phyloP scores from a whole-genome alignment of 768 basidiomycete genomes.

The Hericium alpestre region DNA sequence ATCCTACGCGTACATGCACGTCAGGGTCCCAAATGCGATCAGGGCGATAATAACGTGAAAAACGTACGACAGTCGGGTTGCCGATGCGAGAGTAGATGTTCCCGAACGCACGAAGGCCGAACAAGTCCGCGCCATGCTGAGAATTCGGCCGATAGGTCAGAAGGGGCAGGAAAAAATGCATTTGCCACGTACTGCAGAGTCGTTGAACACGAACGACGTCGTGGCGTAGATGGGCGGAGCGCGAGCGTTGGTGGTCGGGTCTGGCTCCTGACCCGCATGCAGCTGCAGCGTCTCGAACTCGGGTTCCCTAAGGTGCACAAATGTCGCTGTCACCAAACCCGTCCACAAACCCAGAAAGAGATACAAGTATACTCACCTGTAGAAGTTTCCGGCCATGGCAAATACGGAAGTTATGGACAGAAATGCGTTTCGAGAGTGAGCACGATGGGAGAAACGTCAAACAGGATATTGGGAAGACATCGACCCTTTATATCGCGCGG shows the following conservation, averaged over 20 bases:
- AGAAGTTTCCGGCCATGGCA: neutral
- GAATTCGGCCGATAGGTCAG: neutral
- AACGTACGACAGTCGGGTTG: slow-evolving; percentile 53
- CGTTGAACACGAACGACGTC: slow-evolving; percentile 65
- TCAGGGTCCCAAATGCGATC: neutral
- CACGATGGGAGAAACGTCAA: too few relatives aligned
- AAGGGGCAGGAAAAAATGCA: neutral
- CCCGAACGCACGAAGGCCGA: slow-evolving; percentile 49
- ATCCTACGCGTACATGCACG: slow-evolving; percentile 29
- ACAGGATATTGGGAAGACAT: too few relatives aligned
- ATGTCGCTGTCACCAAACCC: neutral
- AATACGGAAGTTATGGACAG: too few relatives aligned
- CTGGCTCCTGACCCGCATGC: slow-evolving; percentile 62
- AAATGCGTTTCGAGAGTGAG: too few relatives aligned
- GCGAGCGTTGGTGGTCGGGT: slow-evolving; percentile 57
- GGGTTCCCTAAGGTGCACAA: slow-evolving; percentile 26
- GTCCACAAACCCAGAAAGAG: neutral
- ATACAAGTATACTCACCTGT: neutral
- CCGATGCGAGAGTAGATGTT: slow-evolving; percentile 61
- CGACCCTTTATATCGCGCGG: too few relatives aligned
- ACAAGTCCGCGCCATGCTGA: slow-evolving; percentile 65
- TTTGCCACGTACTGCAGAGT: slow-evolving; percentile 40
- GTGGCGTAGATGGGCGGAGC: slow-evolving; percentile 72
- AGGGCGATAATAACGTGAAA: neutral
- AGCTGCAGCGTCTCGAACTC: slow-evolving; percentile 76